Evolutionary conservation across 2,329 filamentous ascomycete species (phyloP), one percentile per base, ranked within the genome.

Genomic region (Aspergillus novoparasiticus): DNA sequence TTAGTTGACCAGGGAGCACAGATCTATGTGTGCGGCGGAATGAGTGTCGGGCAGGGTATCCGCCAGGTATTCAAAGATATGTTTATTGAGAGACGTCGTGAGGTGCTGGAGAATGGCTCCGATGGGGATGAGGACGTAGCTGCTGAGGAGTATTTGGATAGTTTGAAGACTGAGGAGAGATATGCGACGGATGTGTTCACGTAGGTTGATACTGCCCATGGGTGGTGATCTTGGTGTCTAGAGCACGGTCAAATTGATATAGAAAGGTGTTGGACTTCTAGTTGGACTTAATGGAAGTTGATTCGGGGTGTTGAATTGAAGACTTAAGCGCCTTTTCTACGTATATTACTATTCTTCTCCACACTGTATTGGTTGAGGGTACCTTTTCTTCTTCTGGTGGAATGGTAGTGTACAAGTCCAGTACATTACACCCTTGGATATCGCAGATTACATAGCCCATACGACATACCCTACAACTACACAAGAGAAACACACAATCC

Each of bases 11-110:
- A 74, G 6, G 84, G 82, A 0, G 84, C 88, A 0, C 84, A 85
- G 69, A 76, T 90, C 0, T 92, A 86, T 69, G 84, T 91, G 2
- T 92, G 90, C 72, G 90, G 90, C 4, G 86, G 85, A 50, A 78
- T 80, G 5, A 78, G 77, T 16, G 78, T 87, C 1, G 84, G 83
- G 21, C 80, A 82, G 58, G 84, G 77, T 0, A 78, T 87, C 19
- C 78, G 80, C 63, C 78, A 79, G 6, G 77, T 78, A 4, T 73
- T 77, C 9, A 73, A 78, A 39, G 57, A 65, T 36, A 76, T 82
- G 19, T 72, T 72, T 14, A 65, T 78, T n/a, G 69, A 75, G 51
- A 65, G 61, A 34, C 61, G 74, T 73, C 32, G 32, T 12, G 32
- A 34, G 32, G 4, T 4, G 11, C 68, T 72, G 0, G 71, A 81